A percentile compares a stretch with the other conserved stretches of the same genome.
Conservation (phyloP, 345 rosid genomes). For the Lumnitzera racemosa region DNA sequence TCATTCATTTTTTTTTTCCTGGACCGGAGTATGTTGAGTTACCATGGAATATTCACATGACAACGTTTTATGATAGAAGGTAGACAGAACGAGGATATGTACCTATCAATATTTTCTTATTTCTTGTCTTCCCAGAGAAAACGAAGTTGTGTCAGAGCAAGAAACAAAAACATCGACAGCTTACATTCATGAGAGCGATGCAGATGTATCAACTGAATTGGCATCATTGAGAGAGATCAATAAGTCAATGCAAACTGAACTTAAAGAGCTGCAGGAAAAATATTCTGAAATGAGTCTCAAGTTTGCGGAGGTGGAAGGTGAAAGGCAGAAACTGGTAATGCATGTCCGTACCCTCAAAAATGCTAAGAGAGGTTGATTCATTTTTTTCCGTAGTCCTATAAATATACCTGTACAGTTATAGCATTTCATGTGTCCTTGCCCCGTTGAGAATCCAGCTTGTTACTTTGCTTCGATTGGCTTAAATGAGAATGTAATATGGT, state of each 20-base stretch:
- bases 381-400: conserved; percentile 14
- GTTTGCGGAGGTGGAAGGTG: conserved; percentile 98
- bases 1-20: no score
- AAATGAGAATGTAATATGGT: conserved; percentile 20
- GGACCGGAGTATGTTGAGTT: no score
- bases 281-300: conserved; percentile 84
- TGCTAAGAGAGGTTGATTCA: conserved; percentile 27
- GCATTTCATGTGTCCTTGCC: no score
- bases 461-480: conserved; percentile 4
- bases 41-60: no score
- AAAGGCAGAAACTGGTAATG: conserved; percentile 94
- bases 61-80: no score
- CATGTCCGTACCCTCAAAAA: conserved; percentile 68
- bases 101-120: background rate
- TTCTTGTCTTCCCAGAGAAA: conserved; percentile 13
- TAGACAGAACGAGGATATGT: no score
- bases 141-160: conserved; percentile 7
- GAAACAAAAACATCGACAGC: conserved; percentile 10
- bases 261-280: conserved; percentile 86
- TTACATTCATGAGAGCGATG: conserved; percentile 6
- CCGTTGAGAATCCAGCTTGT: no score
- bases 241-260: conserved; percentile 54
- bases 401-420: conserved; percentile 33
- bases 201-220: conserved; percentile 31
- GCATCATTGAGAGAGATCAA: conserved; percentile 48